Conservation (phyloP, 176 grass and related monocot species). For the Eremochloa ophiuroides region DNA sequence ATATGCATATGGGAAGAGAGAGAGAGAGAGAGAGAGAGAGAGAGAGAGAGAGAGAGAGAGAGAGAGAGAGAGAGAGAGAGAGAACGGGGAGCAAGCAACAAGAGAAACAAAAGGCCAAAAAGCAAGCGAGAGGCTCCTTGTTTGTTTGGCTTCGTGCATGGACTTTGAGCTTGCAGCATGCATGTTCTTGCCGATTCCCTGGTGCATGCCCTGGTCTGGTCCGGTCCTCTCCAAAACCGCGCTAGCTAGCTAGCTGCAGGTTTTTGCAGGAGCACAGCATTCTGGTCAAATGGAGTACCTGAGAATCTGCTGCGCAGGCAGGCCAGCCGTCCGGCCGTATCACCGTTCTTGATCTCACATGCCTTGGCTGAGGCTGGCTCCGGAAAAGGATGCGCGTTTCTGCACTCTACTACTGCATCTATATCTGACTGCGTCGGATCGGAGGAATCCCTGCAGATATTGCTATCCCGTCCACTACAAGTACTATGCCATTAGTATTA, state of each 20-base stretch:
- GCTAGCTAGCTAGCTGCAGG: conserved; percentile 2
- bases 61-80: conserved; percentile 12
- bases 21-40: conserved; percentile 21
- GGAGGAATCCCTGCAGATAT: conserved; percentile 19
- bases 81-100: not conserved
- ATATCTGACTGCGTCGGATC: not conserved
- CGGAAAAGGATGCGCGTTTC: conserved; percentile 40
- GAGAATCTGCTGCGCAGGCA: conserved; percentile 23
- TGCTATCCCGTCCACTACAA: not conserved
- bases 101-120: conserved; percentile 31
- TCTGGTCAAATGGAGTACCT: conserved; percentile 45
- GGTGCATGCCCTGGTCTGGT: not conserved
- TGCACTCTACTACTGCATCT: not conserved
- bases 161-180: conserved; percentile 22
- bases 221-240: conserved; percentile 15
- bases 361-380: too few species aligned
- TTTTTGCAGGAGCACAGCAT: conserved; percentile 24
- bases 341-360: conserved; percentile 9
- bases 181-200: conserved; percentile 28
- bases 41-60: not conserved
- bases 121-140: conserved; percentile 14
- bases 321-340: not conserved
- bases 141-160: conserved; percentile 34
- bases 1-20: not conserved
- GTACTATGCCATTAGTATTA: conserved; percentile 4